phyloP scores from a whole-genome alignment of 352 stramenopile genomes.

The Globisporangium takayamanum region DNA sequence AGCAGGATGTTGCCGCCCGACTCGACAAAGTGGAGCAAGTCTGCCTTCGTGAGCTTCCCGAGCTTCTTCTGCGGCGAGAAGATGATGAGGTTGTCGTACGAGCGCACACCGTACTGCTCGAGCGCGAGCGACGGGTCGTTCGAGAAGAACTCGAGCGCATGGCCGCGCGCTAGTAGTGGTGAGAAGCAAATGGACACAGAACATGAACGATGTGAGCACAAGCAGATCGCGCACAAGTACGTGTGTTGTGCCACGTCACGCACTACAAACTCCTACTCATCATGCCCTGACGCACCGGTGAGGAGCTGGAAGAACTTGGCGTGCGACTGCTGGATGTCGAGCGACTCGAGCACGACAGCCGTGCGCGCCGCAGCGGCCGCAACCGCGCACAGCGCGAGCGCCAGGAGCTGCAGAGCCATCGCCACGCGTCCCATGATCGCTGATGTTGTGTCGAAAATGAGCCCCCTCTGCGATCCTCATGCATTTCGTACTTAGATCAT shows the following conservation, averaged over 20 bases:
- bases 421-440: background rate
- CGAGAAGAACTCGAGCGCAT: constrained; percentile 56
- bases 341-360: constrained; percentile 59
- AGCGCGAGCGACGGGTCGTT: constrained; percentile 54
- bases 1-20: constrained; percentile 82
- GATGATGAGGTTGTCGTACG: constrained; percentile 88
- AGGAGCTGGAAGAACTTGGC: constrained; percentile 74
- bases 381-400: constrained; percentile 7
- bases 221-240: background rate
- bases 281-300: constrained; percentile 24
- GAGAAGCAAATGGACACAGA: constrained; percentile 1
- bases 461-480: background rate
- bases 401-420: constrained; percentile 4
- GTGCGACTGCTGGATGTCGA: constrained; percentile 54
- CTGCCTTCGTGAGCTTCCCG: constrained; percentile 53
- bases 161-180: constrained; percentile 35
- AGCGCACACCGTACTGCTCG: constrained; percentile 77
- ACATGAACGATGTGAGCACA: background rate
- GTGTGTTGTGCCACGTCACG: background rate
- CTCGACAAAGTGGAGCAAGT: constrained; percentile 83
- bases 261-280: background rate
- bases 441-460: background rate
- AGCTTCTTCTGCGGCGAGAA: constrained; percentile 83
- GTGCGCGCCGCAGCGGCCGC: constrained; percentile 37
- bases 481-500: too few relatives aligned